Conservation (phyloP, 495 filamentous ascomycete genomes). For the Aspergillus haitiensis region DNA sequence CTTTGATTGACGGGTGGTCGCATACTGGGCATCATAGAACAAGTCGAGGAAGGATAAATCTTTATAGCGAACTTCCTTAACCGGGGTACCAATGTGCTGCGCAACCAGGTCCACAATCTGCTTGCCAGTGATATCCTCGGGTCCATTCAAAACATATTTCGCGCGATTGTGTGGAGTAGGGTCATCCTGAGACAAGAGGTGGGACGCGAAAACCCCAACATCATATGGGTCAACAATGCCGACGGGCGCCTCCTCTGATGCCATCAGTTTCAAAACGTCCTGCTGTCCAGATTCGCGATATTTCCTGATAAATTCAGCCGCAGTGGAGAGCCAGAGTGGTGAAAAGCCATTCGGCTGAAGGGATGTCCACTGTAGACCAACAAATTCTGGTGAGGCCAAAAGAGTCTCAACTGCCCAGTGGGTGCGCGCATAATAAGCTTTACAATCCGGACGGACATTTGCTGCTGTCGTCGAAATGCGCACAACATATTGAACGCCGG, state of each 20-base stretch:
- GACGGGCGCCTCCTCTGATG: conserved; percentile 35
- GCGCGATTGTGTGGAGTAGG: conserved; percentile 35
- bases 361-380: conserved; percentile 46
- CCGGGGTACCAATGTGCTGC: conserved; percentile 35
- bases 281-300: conserved; percentile 43
- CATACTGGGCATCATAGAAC: conserved; percentile 20
- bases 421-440: conserved; percentile 41
- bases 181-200: conserved; percentile 38
- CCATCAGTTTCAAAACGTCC: conserved; percentile 28
- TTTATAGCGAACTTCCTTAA: conserved; percentile 39
- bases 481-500: conserved; percentile 49
- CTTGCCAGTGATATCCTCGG: conserved; percentile 42
- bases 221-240: conserved; percentile 42
- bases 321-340: conserved; percentile 23
- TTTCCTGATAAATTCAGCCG: conserved; percentile 34
- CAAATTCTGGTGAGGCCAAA: conserved; percentile 40
- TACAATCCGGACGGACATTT: conserved; percentile 41
- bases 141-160: conserved; percentile 47
- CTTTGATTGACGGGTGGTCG: conserved; percentile 22
- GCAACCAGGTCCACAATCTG: conserved; percentile 44
- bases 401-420: conserved; percentile 51
- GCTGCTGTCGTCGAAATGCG: conserved; percentile 48
- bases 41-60: conserved; percentile 38
- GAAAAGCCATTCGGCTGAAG: conserved; percentile 47
- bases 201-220: conserved; percentile 42